phyloP scores from a whole-genome alignment of 345 rosid species.

The Eucalyptus brandiana region DNA sequence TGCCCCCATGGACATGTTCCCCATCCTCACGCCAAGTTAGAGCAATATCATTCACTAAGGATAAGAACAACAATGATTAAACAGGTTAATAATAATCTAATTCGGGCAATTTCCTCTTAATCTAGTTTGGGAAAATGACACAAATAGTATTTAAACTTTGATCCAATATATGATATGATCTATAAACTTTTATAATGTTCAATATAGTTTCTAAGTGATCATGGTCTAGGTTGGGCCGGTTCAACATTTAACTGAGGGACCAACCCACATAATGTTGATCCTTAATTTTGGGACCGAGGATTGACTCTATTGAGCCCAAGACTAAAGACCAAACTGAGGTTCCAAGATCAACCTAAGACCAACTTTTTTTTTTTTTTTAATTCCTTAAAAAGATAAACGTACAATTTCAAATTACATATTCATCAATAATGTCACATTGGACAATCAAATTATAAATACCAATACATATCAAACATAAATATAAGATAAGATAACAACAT shows the following conservation, averaged over 20 bases:
- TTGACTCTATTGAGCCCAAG: fast-evolving
- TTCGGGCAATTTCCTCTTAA: neutral
- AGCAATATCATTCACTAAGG: neutral
- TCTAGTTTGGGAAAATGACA: neutral
- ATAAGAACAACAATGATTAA: neutral
- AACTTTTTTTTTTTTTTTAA: too few relatives aligned
- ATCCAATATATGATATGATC: neutral
- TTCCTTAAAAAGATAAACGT: too few relatives aligned
- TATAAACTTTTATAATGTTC: neutral
- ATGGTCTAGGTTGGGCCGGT: fast-evolving
- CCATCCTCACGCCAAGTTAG: neutral
- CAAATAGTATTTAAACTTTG: neutral
- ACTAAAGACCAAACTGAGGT: too few relatives aligned
- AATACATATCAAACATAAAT: too few relatives aligned
- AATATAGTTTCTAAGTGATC: neutral
- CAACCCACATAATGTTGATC: fast-evolving
- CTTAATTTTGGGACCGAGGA: too few relatives aligned
- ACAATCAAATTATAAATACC: too few relatives aligned
- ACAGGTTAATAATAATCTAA: neutral
- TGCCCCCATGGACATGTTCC: neutral
- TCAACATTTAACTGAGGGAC: too few relatives aligned
- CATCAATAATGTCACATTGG: too few relatives aligned
- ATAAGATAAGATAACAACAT: too few relatives aligned
- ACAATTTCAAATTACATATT: too few relatives aligned
- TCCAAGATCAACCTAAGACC: too few relatives aligned